phyloP scores from a whole-genome alignment of 495 filamentous ascomycete genomes.

The Aspergillus steynii region DNA sequence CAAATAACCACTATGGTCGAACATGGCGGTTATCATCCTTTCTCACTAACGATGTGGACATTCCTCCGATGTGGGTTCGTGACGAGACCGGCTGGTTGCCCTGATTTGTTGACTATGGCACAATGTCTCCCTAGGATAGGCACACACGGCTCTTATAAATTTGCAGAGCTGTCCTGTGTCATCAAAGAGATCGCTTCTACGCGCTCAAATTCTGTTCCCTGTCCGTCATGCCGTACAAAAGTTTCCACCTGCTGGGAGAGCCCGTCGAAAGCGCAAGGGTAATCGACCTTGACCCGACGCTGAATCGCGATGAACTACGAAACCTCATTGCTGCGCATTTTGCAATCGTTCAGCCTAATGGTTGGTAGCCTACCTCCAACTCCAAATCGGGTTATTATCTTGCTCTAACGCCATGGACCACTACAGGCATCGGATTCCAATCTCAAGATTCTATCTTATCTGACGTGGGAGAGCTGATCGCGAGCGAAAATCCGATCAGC shows the following conservation, averaged over 20 bases:
- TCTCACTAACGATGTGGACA: too few species aligned
- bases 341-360: constrained; percentile 39
- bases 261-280: constrained; percentile 32
- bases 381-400: constrained; percentile 5
- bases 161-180: too few species aligned
- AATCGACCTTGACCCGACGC: constrained; percentile 34
- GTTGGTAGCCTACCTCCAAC: constrained; percentile 6
- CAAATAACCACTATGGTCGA: too few species aligned
- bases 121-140: too few species aligned
- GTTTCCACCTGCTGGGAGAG: constrained; percentile 48
- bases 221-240: constrained; percentile 1
- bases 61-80: too few species aligned
- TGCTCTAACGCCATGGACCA: not conserved
- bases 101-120: too few species aligned
- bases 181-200: too few species aligned
- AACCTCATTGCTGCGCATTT: constrained; percentile 43
- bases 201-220: too few species aligned
- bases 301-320: constrained; percentile 35
- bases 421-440: constrained; percentile 42
- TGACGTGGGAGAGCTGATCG: constrained; percentile 31
- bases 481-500: constrained; percentile 32
- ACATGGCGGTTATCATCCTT: too few species aligned
- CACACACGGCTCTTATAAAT: too few species aligned
- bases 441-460: constrained; percentile 26
- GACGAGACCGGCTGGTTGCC: too few species aligned